Base-by-base conservation (phyloP, 2,329 filamentous ascomycete genomes). In the Epicoccum nigrum region DNA sequence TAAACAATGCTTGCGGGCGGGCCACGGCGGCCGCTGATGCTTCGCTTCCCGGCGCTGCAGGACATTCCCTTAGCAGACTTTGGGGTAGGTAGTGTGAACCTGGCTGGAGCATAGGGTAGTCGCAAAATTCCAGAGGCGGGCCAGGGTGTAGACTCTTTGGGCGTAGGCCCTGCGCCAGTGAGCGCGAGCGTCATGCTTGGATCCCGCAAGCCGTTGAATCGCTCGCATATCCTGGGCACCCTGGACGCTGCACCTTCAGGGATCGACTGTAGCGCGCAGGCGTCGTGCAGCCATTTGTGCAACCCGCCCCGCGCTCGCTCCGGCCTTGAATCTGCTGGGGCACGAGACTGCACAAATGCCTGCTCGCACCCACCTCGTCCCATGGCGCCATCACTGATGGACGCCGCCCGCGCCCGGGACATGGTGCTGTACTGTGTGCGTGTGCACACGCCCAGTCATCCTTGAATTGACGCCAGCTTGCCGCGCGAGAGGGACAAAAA, bases 1-100 rank as follows among this genome's bases (percentile, higher is more conserved):
- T 64, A 72, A 72, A 71, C 69, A 70, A 70, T 70, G 63, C 62
- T 68, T 70, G 64, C 65, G 65, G 64, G 68, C 62, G 58, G 63
- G 63, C 63, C 68, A 69, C 67, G 67, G 69, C 69, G 68, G 67
- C 67, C 67, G 70, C 59, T 60, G 60, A 70, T 72, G 64, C 56
- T 71, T 71, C 70, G 67, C 68, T 69, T 70, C 68, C 70, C 65
- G 70, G 68, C 67, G 64, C 65, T 72, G 70, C 70, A 73, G 68
- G 67, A 69, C 60, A 64, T 60, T 64, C 61, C 64, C 59, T 73
- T 71, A 72, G 69, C 68, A 73, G 68, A 69, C 60, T 67, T 72
- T 72, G 70, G 70, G 69, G 70, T 72, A 72, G 69, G 70, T 72
- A 72, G 65, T 69, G 63, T 69, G 65, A 68, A 69, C 63, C 67